Evolutionary conservation across 2,329 filamentous ascomycete genomes (phyloP), one percentile per base, ranked within the genome.

Genomic region (Cercospora janseana): DNA sequence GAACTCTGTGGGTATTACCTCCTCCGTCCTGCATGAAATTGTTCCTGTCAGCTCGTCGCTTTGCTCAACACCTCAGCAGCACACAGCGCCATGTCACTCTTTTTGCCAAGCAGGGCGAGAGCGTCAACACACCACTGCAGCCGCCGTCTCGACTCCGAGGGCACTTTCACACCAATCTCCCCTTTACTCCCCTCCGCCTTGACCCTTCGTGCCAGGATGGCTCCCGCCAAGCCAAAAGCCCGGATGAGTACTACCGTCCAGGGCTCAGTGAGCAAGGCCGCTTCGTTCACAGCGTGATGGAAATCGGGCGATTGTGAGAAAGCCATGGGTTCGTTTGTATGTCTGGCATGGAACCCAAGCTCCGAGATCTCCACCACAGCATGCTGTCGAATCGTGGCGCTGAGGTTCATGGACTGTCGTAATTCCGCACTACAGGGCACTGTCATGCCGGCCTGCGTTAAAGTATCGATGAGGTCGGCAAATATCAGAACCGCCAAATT

Each of bases 261-360:
- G 9, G 56, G 56, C 13, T 58, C 56, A 3, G 53, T 54, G n/a
- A 58, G 53, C 9, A 58, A 32, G n/a, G 56, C 56, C 12, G 53
- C 56, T 40, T 54, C 50, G 37, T 56, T 54, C 2, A 58, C 51
- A 34, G 50, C 53, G 26, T 53, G 48, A 32, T 58, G 56, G 28
- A 57, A 57, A 15, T 53, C 53, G 7, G 47, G 43, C 9, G 55
- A 54, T 28, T 52, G 38, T 10, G 53, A 43, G 43, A 54, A 54
- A 5, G 50, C 51, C 26, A 47, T 20, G n/a, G 51, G 41, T 12
- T 42, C 43, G 6, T 35, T 34, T 7, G 23, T 35, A 20, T 43
- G 29, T 12, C 53, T 47, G 20, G 43, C 43, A 13, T 46, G 43
- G 9, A 24, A 46, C n/a, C 53, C 53, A 20, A 56, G 12, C n/a